These are phyloP conservation scores for Ceratocystis albifundus DNA, from an alignment of 2,329 filamentous ascomycete genomes.

Conservation along the genomic window DNA sequence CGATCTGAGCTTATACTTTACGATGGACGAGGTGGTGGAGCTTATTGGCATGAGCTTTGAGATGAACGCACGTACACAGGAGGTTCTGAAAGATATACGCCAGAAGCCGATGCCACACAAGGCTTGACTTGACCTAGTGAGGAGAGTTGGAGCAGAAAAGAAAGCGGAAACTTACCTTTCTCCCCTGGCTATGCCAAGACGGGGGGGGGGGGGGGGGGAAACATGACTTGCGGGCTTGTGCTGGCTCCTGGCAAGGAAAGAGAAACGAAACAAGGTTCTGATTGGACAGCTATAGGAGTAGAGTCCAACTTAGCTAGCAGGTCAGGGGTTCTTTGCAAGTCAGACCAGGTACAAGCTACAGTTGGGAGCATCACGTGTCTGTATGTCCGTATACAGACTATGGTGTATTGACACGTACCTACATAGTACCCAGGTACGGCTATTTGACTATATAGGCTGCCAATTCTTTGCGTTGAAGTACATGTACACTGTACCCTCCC, in stretches of 20 bases:
- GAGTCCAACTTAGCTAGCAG: not conserved
- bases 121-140: not conserved
- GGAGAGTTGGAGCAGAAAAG: not conserved
- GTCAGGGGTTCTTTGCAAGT: conserved; percentile 2
- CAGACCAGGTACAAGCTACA: conserved; percentile 4
- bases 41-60: conserved; percentile 53
- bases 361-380: not conserved
- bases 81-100: conserved; percentile 47
- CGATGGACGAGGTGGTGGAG: conserved; percentile 49
- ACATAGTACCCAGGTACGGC: not conserved
- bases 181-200: not conserved
- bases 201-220: too few species aligned
- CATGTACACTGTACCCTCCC: not conserved
- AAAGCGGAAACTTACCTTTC: not conserved
- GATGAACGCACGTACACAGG: conserved; percentile 47
- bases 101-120: conserved; percentile 36
- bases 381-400: not conserved
- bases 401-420: too few species aligned
- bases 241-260: not conserved
- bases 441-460: not conserved
- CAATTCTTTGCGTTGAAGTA: not conserved
- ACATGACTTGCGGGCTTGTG: not conserved
- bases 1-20: conserved; percentile 53
- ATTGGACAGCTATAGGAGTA: not conserved
- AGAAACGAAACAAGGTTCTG: conserved; percentile 11